These are phyloP conservation scores for Trichoderma cornu-damae DNA, from an alignment of 2,329 filamentous ascomycete genomes.

Conservation along the genomic window DNA sequence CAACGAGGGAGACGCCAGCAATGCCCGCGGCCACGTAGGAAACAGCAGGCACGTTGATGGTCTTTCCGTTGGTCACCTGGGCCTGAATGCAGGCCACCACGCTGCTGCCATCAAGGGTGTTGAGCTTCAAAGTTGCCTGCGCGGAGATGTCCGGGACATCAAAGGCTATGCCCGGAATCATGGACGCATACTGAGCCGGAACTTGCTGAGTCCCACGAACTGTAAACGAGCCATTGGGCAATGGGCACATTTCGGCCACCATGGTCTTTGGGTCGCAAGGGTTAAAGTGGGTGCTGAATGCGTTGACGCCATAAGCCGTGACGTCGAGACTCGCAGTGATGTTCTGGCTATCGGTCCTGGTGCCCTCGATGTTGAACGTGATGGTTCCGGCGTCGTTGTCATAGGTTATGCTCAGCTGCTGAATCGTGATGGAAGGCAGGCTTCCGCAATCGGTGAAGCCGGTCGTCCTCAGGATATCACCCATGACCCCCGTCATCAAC, in stretches of 20 bases:
- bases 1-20: constrained; percentile 72
- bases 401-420: constrained; percentile 72
- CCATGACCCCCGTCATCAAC: constrained; percentile 49
- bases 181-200: constrained; percentile 61
- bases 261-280: constrained; percentile 67
- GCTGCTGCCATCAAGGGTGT: constrained; percentile 51
- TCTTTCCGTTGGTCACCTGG: constrained; percentile 80
- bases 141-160: constrained; percentile 85
- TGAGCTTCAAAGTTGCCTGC: constrained; percentile 71
- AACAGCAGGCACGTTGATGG: constrained; percentile 66
- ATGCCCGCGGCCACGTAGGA: constrained; percentile 80
- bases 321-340: constrained; percentile 73
- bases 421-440: constrained; percentile 57
- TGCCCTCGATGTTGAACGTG: constrained; percentile 76
- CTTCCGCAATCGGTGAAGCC: constrained; percentile 69
- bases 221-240: constrained; percentile 68
- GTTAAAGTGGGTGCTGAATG: constrained; percentile 77
- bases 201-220: constrained; percentile 69
- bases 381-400: constrained; percentile 68
- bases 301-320: constrained; percentile 73
- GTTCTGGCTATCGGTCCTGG: constrained; percentile 68
- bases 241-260: constrained; percentile 74
- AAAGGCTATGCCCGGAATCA: constrained; percentile 88
- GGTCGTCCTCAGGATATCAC: constrained; percentile 67
- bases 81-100: constrained; percentile 80